Evolutionary conservation across 2,329 filamentous ascomycete species (phyloP).

Genomic region (Ascochyta pisi): DNA sequence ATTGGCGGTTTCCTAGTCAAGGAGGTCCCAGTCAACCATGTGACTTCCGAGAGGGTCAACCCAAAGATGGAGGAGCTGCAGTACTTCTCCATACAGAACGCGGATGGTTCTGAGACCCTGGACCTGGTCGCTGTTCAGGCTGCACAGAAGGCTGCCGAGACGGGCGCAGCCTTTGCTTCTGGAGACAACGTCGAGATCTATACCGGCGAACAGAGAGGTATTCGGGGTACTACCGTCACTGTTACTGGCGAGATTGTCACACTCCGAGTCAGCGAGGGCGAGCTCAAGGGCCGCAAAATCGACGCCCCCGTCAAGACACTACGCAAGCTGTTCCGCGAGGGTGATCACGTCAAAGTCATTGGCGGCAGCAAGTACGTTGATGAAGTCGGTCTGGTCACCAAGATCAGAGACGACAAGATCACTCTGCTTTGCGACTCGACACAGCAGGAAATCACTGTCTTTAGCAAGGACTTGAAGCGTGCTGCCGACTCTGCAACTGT

Average conservation of each 20-base stretch:
- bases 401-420: slow-evolving; percentile 89
- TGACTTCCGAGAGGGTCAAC: slow-evolving; percentile 89
- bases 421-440: slow-evolving; percentile 92
- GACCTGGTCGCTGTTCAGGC: slow-evolving; percentile 90
- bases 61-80: slow-evolving; percentile 94
- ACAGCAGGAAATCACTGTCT: slow-evolving; percentile 93
- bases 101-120: slow-evolving; percentile 92
- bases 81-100: slow-evolving; percentile 85
- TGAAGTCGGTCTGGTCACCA: slow-evolving; percentile 96
- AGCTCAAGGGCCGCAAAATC: slow-evolving; percentile 80
- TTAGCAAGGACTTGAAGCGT: slow-evolving; percentile 94
- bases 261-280: slow-evolving; percentile 82
- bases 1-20: slow-evolving; percentile 93
- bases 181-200: slow-evolving; percentile 98
- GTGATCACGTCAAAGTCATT: slow-evolving; percentile 98
- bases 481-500: slow-evolving; percentile 90
- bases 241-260: slow-evolving; percentile 93
- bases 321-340: slow-evolving; percentile 88
- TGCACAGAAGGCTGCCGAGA: slow-evolving; percentile 83
- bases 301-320: slow-evolving; percentile 92
- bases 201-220: slow-evolving; percentile 91
- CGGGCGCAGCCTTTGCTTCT: slow-evolving; percentile 83
- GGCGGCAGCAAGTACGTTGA: slow-evolving; percentile 93
- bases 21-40: slow-evolving; percentile 86
- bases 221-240: slow-evolving; percentile 82